Evolutionary conservation across 352 stramenopile genomes (phyloP).

Genomic region (Globisporangium sylvaticum): DNA sequence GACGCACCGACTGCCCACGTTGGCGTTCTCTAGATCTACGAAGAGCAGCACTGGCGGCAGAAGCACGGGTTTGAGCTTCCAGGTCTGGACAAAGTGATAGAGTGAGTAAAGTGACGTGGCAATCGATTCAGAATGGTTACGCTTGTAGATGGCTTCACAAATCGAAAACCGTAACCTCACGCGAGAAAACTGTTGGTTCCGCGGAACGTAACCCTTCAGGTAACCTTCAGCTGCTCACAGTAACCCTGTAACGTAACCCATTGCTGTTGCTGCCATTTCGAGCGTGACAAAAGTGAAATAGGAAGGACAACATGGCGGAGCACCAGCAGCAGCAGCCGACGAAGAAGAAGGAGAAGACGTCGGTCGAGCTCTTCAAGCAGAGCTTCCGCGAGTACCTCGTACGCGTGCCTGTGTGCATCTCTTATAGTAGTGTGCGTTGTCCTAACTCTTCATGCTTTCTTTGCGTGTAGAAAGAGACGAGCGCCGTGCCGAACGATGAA

Average conservation of each 20-base stretch:
- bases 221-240: neutral
- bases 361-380: slow-evolving; percentile 75
- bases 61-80: slow-evolving; percentile 11
- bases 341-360: slow-evolving; percentile 39
- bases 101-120: neutral
- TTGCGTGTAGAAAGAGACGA: slow-evolving; percentile 41
- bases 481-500: slow-evolving; percentile 40
- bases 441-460: neutral
- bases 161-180: neutral
- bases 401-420: slow-evolving; percentile 6
- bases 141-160: slow-evolving; percentile 4
- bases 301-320: neutral
- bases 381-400: slow-evolving; percentile 82
- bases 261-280: neutral
- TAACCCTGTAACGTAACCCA: neutral
- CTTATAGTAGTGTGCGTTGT: too few species aligned
- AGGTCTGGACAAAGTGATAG: slow-evolving; percentile 15
- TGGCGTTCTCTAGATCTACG: slow-evolving; percentile 24
- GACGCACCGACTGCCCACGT: slow-evolving; percentile 34
- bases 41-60: neutral
- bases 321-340: slow-evolving; percentile 3
- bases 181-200: neutral
- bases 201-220: neutral
- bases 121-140: neutral
- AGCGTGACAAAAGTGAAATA: neutral